Evolutionary conservation across 2,329 filamentous ascomycete genomes (phyloP).

Genomic region (Fusarium zealandicum): DNA sequence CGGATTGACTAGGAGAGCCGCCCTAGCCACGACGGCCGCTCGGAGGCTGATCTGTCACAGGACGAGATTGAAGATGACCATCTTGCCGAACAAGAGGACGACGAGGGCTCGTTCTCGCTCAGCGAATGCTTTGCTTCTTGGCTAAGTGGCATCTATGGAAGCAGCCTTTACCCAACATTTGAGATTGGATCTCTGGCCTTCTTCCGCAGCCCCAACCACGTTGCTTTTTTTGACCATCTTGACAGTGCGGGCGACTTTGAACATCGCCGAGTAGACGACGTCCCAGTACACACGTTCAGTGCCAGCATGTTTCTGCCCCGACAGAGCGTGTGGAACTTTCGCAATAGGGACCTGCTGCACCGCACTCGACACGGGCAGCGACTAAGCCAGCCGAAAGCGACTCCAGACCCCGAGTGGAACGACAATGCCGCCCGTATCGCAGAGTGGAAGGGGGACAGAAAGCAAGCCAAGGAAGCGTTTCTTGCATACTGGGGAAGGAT

Average conservation of each 20-base stretch:
- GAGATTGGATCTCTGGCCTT: slow-evolving; percentile 61
- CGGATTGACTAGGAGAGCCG: slow-evolving; percentile 35
- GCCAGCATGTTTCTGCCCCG: slow-evolving; percentile 61
- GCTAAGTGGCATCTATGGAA: slow-evolving; percentile 54
- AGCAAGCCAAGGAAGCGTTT: slow-evolving; percentile 41
- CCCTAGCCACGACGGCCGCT: slow-evolving; percentile 21
- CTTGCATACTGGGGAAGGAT: slow-evolving; percentile 49
- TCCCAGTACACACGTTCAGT: slow-evolving; percentile 61
- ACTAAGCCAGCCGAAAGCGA: slow-evolving; percentile 38
- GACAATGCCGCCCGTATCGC: slow-evolving; percentile 22
- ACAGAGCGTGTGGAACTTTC: slow-evolving; percentile 59
- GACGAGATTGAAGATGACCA: slow-evolving; percentile 14
- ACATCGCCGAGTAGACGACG: slow-evolving; percentile 55
- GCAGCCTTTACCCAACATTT: slow-evolving; percentile 60
- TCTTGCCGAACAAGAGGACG: slow-evolving; percentile 17
- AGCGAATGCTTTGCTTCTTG: slow-evolving; percentile 45
- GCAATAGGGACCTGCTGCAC: slow-evolving; percentile 43
- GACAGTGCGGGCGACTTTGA: slow-evolving; percentile 58
- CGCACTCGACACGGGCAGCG: slow-evolving; percentile 9
- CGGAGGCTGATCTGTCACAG: slow-evolving; percentile 27
- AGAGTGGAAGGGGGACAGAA: slow-evolving; percentile 9
- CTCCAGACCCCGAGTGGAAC: slow-evolving; percentile 35
- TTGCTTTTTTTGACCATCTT: slow-evolving; percentile 57
- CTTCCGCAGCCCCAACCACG: slow-evolving; percentile 57
- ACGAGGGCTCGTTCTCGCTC: slow-evolving; percentile 32